phyloP scores from a whole-genome alignment of 345 rosid genomes.

The Kandelia obovata region DNA sequence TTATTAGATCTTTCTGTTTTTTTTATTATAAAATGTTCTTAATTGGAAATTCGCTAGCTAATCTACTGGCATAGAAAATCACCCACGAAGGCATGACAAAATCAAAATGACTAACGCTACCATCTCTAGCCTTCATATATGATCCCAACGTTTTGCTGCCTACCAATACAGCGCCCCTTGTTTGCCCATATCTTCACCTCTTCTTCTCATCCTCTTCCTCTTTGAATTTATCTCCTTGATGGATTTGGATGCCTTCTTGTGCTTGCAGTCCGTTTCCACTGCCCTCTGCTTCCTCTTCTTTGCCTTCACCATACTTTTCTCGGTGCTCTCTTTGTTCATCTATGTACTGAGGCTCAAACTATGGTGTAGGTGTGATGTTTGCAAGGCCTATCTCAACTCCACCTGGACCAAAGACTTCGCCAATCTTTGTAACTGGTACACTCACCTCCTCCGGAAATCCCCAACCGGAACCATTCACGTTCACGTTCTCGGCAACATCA shows the following conservation, averaged over 20 bases:
- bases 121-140: too few relatives aligned
- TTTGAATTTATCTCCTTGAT: neutral
- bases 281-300: conserved; percentile 12
- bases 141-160: neutral
- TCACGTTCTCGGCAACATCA: conserved; percentile 34
- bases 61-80: too few relatives aligned
- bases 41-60: too few relatives aligned
- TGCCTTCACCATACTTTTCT: conserved; percentile 13
- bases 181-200: neutral
- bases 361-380: conserved; percentile 39
- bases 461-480: conserved; percentile 37
- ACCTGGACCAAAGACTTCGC: conserved; percentile 36
- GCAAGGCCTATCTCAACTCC: conserved; percentile 31
- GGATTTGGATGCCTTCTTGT: conserved; percentile 8
- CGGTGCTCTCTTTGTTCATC: conserved; percentile 13
- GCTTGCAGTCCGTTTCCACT: conserved; percentile 1
- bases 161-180: neutral
- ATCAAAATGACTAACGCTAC: too few relatives aligned
- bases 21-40: too few relatives aligned
- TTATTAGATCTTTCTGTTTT: too few relatives aligned
- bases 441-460: conserved; percentile 39
- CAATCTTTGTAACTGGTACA: conserved; percentile 46
- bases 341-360: conserved; percentile 16
- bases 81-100: too few relatives aligned
- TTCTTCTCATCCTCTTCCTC: neutral